Evolutionary conservation across 345 rosid genomes (phyloP).

Genomic region (Fremontodendron californicum): DNA sequence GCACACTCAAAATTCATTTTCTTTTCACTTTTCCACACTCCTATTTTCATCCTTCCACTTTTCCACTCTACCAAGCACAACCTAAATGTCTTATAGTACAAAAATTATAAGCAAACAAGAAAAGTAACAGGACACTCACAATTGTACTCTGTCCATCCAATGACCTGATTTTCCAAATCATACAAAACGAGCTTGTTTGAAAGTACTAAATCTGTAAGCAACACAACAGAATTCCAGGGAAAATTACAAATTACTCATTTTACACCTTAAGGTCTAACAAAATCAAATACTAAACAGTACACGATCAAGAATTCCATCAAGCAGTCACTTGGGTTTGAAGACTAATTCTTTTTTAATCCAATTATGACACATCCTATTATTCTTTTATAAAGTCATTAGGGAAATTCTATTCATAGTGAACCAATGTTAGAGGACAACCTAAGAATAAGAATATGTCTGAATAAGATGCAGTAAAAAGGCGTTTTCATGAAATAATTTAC

Average conservation of each 20-base stretch:
- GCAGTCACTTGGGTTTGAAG: neutral
- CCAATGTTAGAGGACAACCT: neutral
- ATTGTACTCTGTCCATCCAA: constrained; percentile 96
- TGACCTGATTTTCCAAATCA: constrained; percentile 76
- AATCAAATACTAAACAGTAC: neutral
- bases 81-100: no score
- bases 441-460: neutral
- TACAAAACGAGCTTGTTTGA: constrained; percentile 90
- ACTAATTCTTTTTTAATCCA: neutral
- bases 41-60: no score
- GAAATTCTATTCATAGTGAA: neutral
- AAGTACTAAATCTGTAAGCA: constrained; percentile 83
- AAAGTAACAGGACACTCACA: constrained; percentile 50
- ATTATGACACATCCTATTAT: neutral
- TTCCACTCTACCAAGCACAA: no score
- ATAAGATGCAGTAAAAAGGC: neutral
- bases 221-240: neutral
- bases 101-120: neutral
- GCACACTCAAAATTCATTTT: no score
- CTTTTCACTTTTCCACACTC: no score
- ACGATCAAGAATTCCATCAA: neutral
- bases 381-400: neutral
- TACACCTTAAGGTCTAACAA: neutral
- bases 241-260: constrained; percentile 1
- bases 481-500: neutral